These are phyloP conservation scores for Xylariaceae sp. DNA, from an alignment of 2,329 filamentous ascomycete genomes.

Conservation along the genomic window DNA sequence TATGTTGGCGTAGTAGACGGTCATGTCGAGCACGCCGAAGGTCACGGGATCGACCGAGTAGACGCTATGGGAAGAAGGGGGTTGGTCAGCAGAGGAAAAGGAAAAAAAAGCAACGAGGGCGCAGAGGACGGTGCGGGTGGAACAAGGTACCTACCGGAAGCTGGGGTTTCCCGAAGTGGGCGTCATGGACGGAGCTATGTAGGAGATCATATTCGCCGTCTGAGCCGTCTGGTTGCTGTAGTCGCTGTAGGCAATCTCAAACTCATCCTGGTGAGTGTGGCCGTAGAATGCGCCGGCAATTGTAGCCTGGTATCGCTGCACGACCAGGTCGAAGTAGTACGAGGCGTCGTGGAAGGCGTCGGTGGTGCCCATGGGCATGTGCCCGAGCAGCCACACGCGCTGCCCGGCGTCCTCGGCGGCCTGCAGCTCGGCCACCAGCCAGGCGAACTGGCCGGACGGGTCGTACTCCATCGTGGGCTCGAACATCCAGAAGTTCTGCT, in stretches of 20 bases:
- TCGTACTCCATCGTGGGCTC: neutral
- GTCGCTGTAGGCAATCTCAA: constrained; percentile 46
- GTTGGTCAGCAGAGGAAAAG: no score
- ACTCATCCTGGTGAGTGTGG: constrained; percentile 15
- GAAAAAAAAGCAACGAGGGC: no score
- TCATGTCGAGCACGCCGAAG: constrained; percentile 46
- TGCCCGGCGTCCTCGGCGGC: neutral
- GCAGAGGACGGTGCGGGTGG: no score
- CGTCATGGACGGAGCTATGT: constrained; percentile 46
- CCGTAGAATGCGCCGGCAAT: neutral
- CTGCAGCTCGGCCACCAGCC: neutral
- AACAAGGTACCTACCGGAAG: no score
- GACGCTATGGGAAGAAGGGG: no score
- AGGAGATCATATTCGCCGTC: constrained; percentile 42
- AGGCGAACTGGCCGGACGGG: neutral
- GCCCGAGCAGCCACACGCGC: neutral
- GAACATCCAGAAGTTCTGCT: neutral
- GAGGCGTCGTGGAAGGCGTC: neutral
- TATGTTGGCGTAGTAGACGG: constrained; percentile 48
- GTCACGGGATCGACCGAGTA: constrained; percentile 53
- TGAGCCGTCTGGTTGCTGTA: constrained; percentile 33
- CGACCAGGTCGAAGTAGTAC: neutral
- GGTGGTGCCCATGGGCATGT: neutral
- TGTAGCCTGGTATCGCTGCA: neutral
- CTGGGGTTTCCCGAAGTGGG: constrained; percentile 48